phyloP scores from a whole-genome alignment of 768 basidiomycete genomes.

The Macrolepiota albuminosa region DNA sequence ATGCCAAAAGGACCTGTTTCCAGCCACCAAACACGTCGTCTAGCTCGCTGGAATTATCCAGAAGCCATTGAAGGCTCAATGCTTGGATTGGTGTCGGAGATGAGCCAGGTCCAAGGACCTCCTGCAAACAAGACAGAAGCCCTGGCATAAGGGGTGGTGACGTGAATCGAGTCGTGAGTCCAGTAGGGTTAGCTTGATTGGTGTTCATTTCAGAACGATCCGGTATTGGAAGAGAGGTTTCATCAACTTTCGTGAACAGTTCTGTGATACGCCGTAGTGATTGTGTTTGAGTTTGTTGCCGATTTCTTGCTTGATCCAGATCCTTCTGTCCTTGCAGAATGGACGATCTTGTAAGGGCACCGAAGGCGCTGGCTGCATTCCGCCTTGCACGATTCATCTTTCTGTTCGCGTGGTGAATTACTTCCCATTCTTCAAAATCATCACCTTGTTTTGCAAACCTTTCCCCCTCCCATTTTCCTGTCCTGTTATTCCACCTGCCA shows the following conservation, averaged over 20 bases:
- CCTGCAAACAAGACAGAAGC: conserved; percentile 51
- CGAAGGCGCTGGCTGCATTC: background rate
- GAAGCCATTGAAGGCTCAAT: conserved; percentile 62
- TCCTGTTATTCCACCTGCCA: conserved; percentile 2
- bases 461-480: conserved; percentile 3
- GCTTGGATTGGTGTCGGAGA: conserved; percentile 78
- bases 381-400: background rate
- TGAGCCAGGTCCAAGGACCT: conserved; percentile 51
- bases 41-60: conserved; percentile 25
- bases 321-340: background rate
- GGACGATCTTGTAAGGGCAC: background rate
- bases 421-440: background rate
- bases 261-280: background rate
- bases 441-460: background rate
- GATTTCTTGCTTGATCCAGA: background rate
- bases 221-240: background rate
- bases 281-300: background rate
- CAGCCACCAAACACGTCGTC: conserved; percentile 22
- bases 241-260: background rate
- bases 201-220: conserved; percentile 12
- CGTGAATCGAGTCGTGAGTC: conserved; percentile 42
- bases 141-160: conserved; percentile 70
- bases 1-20: conserved; percentile 66
- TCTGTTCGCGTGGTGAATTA: too few relatives aligned
- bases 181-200: background rate